phyloP scores from a whole-genome alignment of 1,284 basidiomycete species.

The Pseudozyma hubeiensis region DNA sequence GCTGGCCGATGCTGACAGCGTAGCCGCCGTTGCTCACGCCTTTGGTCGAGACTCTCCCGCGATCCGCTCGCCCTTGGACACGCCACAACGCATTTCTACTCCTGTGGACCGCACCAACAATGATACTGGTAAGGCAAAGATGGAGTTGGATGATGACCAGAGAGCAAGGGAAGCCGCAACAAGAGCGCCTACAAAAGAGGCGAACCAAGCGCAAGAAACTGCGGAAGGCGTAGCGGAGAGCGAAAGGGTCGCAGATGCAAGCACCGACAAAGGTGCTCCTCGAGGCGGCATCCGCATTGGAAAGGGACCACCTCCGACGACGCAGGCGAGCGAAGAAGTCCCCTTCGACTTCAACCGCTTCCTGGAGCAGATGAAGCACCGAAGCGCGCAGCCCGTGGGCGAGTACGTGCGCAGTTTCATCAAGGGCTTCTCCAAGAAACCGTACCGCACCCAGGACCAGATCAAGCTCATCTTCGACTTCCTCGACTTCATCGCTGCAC shows the following conservation, averaged over 20 bases:
- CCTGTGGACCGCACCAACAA: conserved; percentile 4
- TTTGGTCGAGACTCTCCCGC: conserved; percentile 48
- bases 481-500: conserved; percentile 65
- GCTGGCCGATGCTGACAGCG: conserved; percentile 43
- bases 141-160: background rate
- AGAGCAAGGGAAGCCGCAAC: background rate
- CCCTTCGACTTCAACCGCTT: conserved; percentile 68
- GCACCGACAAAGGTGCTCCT: conserved; percentile 1
- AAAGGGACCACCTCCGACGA: conserved; percentile 56
- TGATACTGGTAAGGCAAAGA: conserved; percentile 4
- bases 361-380: conserved; percentile 68
- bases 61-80: conserved; percentile 28
- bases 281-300: conserved; percentile 51
- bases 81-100: conserved; percentile 21
- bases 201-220: background rate
- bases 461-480: conserved; percentile 69
- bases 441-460: conserved; percentile 65
- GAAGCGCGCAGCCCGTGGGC: conserved; percentile 63
- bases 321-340: conserved; percentile 56
- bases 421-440: conserved; percentile 67
- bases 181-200: background rate
- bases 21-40: conserved; percentile 54
- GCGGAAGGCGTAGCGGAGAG: background rate
- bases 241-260: conserved; percentile 1
- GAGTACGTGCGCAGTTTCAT: conserved; percentile 68